Base-by-base conservation (phyloP, 805 yeast genomes). In the Cyberlindnera xishuangbannaensis region DNA sequence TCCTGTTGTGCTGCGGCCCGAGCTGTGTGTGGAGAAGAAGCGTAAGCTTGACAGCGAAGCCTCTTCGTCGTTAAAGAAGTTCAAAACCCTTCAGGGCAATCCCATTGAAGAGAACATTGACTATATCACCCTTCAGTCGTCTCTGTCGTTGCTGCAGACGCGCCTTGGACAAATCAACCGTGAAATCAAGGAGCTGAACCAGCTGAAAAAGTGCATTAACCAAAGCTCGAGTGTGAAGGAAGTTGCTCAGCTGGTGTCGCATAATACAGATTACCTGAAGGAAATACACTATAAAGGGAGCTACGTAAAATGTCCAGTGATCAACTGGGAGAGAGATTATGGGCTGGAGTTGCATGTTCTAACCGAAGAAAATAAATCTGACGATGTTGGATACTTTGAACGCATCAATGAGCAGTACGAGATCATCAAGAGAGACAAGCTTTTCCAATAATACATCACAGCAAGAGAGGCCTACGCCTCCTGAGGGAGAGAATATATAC, bases 251-350 rank as follows among this genome's bases (percentile, higher is more conserved):
- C 24, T 47, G 17, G 30, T 49, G 7, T 16, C 41, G 10, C 20
- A 24, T 15, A 42, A 48, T 25, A 25, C 46, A 3, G 38, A 41
- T 25, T 50, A 47, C 28, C 35, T 51, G 25, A 45, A 43, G n/a
- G 51, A 51, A 35, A 51, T 52, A 30, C 34, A 38, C 25, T 52
- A 52, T 37, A 49, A 48, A 30, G 55, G 55, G 5, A 11, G 35
- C 17, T 33, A 16, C 18, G 39, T 48, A 15, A 50, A 48, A 30
- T 46, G 52, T 28, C 57, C 57, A 2, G 34, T 28, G 6, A 35
- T 52, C 13, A 34, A 46, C 23, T 52, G 57, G 57, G 36, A 41
- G 10, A 19, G 39, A 4, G 49, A 48, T n/a, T 51, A 43, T 24
- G 53, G 44, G 4, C 27, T 51, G 7, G 48, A 48, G 14, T 12